A percentile compares a stretch with the other conserved stretches of the same genome.
Conservation (phyloP, 2,329 filamentous ascomycete genomes). For the Bipolaris sorokiniana region DNA sequence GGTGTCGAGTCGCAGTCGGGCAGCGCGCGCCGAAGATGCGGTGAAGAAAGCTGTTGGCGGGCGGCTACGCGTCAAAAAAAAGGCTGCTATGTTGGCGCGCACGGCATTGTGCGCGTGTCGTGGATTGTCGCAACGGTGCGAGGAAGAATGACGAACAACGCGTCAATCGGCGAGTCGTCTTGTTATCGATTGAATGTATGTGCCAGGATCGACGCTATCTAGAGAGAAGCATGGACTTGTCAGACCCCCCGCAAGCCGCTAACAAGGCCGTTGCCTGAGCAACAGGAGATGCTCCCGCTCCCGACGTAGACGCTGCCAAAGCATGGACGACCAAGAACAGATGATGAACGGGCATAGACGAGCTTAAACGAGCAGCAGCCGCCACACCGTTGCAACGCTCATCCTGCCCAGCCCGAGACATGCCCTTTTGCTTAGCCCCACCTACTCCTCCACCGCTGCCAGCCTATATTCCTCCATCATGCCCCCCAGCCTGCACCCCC, state of each 20-base stretch:
- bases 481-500: slow-evolving; percentile 30
- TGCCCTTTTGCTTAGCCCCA: slow-evolving; percentile 14
- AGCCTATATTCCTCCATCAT: slow-evolving; percentile 12
- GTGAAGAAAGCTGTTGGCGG: slow-evolving; percentile 26
- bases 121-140: slow-evolving; percentile 24
- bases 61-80: slow-evolving; percentile 35
- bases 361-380: not conserved
- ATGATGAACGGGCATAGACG: not conserved
- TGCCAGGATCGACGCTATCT: slow-evolving; percentile 24
- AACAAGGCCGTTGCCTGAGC: slow-evolving; percentile 10
- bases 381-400: not conserved
- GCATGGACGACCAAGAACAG: not conserved
- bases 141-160: slow-evolving; percentile 26
- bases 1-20: slow-evolving; percentile 24
- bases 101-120: slow-evolving; percentile 27
- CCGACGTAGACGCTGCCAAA: slow-evolving; percentile 12
- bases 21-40: slow-evolving; percentile 15
- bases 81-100: slow-evolving; percentile 21
- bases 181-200: slow-evolving; percentile 31
- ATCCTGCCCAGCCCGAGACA: slow-evolving; percentile 10
- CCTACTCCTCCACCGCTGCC: slow-evolving; percentile 9
- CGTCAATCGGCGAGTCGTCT: slow-evolving; percentile 26
- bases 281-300: slow-evolving; percentile 9
- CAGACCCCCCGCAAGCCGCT: slow-evolving; percentile 18
- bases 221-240: slow-evolving; percentile 11